These are phyloP conservation scores for Fomes fomentarius DNA, from an alignment of 1,284 basidiomycete species.

Conservation along the genomic window DNA sequence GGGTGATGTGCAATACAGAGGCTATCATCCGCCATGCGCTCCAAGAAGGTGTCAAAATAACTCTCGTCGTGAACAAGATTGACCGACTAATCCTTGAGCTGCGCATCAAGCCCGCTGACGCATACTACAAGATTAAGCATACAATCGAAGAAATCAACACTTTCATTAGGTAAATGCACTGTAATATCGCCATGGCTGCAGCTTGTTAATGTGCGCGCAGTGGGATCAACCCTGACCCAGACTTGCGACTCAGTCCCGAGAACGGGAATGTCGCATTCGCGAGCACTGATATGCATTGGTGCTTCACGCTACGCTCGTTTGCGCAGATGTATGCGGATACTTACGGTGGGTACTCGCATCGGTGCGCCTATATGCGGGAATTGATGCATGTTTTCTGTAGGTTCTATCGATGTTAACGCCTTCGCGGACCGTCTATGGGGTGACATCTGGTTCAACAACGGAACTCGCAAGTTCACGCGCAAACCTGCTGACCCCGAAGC, in stretches of 20 bases:
- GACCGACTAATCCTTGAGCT: conserved; percentile 97
- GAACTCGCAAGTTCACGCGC: conserved; percentile 87
- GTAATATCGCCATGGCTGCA: neutral
- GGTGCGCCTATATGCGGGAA: conserved; percentile 5
- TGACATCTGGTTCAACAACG: conserved; percentile 92
- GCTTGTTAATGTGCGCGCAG: conserved; percentile 43
- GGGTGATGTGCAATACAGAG: conserved; percentile 93
- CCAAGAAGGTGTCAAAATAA: conserved; percentile 89
- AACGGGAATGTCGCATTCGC: conserved; percentile 97
- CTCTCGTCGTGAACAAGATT: conserved; percentile 96
- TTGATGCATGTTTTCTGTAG: too few species aligned
- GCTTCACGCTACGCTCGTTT: conserved; percentile 94
- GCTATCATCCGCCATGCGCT: conserved; percentile 85
- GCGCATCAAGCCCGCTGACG: conserved; percentile 93
- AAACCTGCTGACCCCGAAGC: conserved; percentile 83
- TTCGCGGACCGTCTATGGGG: conserved; percentile 96
- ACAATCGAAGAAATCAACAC: conserved; percentile 99
- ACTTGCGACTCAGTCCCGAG: conserved; percentile 89
- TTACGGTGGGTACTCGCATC: conserved; percentile 55
- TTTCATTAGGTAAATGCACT: conserved; percentile 74
- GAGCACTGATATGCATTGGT: conserved; percentile 96
- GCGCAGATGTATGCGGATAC: conserved; percentile 97
- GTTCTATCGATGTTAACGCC: conserved; percentile 62
- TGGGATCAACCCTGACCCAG: conserved; percentile 87
- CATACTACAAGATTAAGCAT: conserved; percentile 99